Evolutionary conservation across 129 eudicot genomes (phyloP), one percentile per base, ranked within the genome.

Genomic region (Glebionis coronaria): DNA sequence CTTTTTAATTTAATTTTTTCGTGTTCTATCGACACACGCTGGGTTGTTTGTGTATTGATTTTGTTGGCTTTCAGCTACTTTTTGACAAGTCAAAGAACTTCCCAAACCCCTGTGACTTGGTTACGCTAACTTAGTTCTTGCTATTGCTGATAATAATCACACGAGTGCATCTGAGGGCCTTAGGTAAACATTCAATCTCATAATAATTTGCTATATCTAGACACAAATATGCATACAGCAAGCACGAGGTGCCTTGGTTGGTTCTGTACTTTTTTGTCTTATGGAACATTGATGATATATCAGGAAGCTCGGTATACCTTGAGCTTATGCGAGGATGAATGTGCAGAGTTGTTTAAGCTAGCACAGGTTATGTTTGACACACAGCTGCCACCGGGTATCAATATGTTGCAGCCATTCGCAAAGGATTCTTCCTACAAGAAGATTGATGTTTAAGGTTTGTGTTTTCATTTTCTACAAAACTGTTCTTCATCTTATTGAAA

Each of bases 291-390:
- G 44, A 20, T 38, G 25, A 23, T 50, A 68, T 61, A 28, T 61
- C 68, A 93, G 98, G 95, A 95, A 93, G 76, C 98, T 93, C 0
- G 98, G 98, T 45, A 73, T 68, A 88, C 98, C 27, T 55, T 82
- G 63, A 78, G 76, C 69, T 76, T 78, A 49, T 80, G 91, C 15
- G 83, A 86, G 63, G 56, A 80, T 69, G 98, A 93, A 67, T 78
- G 79, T 45, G 65, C 65, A 16, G 96, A 93, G 78, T 21, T 93
- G 95, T 78, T 93, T 49, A 86, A 60, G 65, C 76, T 93, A 78
- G 96, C 98, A 21, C 84, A 82, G 56, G 78, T 82, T 28, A 93
- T 93, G 96, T 93, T 93, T 68, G 98, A 93, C 67, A 88, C 98
- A 40, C 84, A 86, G 71, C 80, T 93, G 69, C 98, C 98, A 62